These are phyloP conservation scores for Russula lepida DNA, from an alignment of 768 basidiomycete species.

Conservation along the genomic window DNA sequence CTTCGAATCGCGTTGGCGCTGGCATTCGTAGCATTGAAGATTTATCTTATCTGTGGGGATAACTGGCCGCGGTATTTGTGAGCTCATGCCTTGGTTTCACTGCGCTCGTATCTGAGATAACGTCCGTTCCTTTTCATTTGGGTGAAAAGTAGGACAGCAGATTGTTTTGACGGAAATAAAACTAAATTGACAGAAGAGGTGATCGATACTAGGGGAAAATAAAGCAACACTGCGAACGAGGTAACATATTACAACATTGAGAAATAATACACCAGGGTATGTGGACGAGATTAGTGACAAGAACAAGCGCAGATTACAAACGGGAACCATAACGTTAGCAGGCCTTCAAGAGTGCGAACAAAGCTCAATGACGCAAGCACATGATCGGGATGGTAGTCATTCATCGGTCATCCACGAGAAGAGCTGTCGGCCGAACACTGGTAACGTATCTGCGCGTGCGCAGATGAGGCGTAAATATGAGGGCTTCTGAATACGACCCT, in stretches of 20 bases:
- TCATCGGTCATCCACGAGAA: not conserved
- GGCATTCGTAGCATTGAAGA: not conserved
- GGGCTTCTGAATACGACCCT: no score
- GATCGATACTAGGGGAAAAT: not conserved
- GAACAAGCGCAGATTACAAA: not conserved
- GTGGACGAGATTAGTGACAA: not conserved
- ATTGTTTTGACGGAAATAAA: not conserved
- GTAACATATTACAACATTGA: not conserved
- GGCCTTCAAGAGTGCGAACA: not conserved
- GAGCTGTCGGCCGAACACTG: no score
- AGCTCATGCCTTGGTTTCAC: no score
- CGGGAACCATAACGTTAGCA: not conserved
- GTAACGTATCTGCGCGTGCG: not conserved
- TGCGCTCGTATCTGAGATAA: not conserved
- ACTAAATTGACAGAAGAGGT: not conserved
- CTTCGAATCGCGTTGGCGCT: not conserved
- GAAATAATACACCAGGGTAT: not conserved
- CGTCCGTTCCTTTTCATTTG: not conserved
- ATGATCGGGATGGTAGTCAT: not conserved
- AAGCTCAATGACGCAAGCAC: not conserved
- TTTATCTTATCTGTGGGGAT: not conserved
- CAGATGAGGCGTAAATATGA: not conserved
- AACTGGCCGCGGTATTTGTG: not conserved
- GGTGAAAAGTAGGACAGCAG: no score
- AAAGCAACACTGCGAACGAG: not conserved